Percentiles rank a stretch among this genome's conserved stretches.
phyloP scores from a whole-genome alignment of 1,284 basidiomycete species.

The Rhodofomes roseus region DNA sequence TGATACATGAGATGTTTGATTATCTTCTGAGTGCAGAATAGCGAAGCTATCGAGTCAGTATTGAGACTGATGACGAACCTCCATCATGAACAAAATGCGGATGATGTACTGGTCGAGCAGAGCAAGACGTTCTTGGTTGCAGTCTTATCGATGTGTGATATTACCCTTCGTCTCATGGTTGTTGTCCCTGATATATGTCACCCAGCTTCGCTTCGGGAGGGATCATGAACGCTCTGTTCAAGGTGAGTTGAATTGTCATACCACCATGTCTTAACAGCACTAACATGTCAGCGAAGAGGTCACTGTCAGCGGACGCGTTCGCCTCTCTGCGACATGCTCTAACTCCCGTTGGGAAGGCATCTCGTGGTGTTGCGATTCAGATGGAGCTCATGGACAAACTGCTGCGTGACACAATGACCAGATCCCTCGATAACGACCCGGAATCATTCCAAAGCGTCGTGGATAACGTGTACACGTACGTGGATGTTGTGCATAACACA shows the following conservation, averaged over 20 bases:
- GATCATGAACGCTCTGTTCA: constrained; percentile 52
- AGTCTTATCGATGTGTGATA: constrained; percentile 42
- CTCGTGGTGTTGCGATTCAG: constrained; percentile 22
- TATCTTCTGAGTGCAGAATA: constrained; percentile 16
- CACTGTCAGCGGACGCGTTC: constrained; percentile 48
- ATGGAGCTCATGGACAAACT: constrained; percentile 47
- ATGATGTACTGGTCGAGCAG: constrained; percentile 57
- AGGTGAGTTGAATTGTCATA: constrained; percentile 34
- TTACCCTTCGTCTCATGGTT: not conserved
- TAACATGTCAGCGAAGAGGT: constrained; percentile 33
- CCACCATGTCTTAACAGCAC: not conserved
- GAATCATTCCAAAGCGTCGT: constrained; percentile 45
- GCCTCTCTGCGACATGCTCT: constrained; percentile 46
- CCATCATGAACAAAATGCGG: constrained; percentile 37
- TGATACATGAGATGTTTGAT: constrained; percentile 3
- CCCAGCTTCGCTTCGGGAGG: constrained; percentile 51
- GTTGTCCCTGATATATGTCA: no score
- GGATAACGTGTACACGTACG: constrained; percentile 50
- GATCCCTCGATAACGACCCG: constrained; percentile 46
- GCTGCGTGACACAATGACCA: constrained; percentile 49
- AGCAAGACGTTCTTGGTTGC: constrained; percentile 50
- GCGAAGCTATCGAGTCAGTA: constrained; percentile 46
- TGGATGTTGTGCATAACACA: constrained; percentile 51
- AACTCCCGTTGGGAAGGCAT: constrained; percentile 34
- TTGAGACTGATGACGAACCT: constrained; percentile 45